Base-by-base conservation (phyloP, 352 stramenopile species). In the Paralagenidium karlingii region DNA sequence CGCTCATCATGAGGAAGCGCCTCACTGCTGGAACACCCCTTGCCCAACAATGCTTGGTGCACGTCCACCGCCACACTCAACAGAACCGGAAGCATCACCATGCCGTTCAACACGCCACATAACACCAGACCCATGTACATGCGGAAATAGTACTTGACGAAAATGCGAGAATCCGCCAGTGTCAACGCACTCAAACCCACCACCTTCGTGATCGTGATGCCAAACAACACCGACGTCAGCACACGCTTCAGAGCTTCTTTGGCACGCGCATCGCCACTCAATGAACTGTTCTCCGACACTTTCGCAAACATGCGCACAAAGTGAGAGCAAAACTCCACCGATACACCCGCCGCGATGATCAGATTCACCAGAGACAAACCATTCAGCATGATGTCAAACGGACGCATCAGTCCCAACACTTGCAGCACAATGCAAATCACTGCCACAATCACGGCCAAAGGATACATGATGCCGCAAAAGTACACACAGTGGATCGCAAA, bases 351-450 rank as follows among this genome's bases (percentile, higher is more conserved):
- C 1, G 42, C 41, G 22, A 55, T 52, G 21, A 55, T 52, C 11
- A 55, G 38, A 21, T 55, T 55, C 1, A 55, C 47, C 4, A 55
- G 30, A 20, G 44, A 54, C n/a, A 55, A 42, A 7, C 47, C 47
- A 41, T 55, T 55, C 21, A 55, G 47, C 47, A 77, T 51, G 24
- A 82, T 79, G 39, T 69, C 62, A 19, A 75, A 51, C 13, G 68
- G 60, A 45, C 61, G 53, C 68, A 82, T 79, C 42, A 79, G 30
- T 15, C 68, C 68, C 30, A 67, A 40, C 30, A 82, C 64, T 3
- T 59, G 58, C 24, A 77, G 47, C 22, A 75, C 64, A 22, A 82
- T 46, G 45, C 79, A 77, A 24, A 53, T 53, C 15, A 62, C 65
- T 26, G 49, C 63, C n/a, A 67, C 52, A 9, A 62, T 46, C 8